Percentiles rank a stretch among this genome's conserved stretches.
These are phyloP conservation scores for Blastobotrys terrestris DNA, from an alignment of 805 yeast species.

Conservation along the genomic window DNA sequence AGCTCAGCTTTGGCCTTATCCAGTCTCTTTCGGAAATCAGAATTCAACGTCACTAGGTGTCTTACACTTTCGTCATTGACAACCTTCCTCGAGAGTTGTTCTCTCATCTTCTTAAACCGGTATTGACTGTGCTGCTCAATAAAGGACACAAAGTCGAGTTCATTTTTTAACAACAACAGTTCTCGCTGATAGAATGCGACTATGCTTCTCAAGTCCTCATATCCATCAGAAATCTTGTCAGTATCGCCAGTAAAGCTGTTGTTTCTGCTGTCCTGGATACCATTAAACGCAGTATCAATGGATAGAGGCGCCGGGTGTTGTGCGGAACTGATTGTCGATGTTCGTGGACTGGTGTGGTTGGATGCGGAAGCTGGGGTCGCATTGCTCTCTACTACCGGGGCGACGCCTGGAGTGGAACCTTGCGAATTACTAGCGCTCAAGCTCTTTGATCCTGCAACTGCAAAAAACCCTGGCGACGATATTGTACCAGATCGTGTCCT, in stretches of 20 bases:
- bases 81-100: conserved; percentile 26
- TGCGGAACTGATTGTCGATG: background rate
- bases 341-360: background rate
- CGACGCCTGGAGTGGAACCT: background rate
- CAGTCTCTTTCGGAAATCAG: conserved; percentile 14
- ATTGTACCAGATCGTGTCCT: conserved; percentile 12
- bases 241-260: background rate
- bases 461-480: conserved; percentile 12
- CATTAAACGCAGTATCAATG: background rate
- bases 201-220: background rate
- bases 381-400: background rate
- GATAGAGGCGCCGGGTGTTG: background rate
- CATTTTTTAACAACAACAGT: conserved; percentile 50
- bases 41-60: conserved; percentile 25
- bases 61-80: conserved; percentile 27
- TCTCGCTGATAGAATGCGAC: conserved; percentile 52
- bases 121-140: conserved; percentile 43
- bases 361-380: background rate
- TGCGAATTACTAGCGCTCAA: background rate
- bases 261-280: background rate
- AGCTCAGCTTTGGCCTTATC: conserved; percentile 25
- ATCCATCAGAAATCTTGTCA: background rate
- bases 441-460: background rate
- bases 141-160: conserved; percentile 53
- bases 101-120: conserved; percentile 31